phyloP scores from a whole-genome alignment of 2,329 filamentous ascomycete species.

The Blumeria hordei region DNA sequence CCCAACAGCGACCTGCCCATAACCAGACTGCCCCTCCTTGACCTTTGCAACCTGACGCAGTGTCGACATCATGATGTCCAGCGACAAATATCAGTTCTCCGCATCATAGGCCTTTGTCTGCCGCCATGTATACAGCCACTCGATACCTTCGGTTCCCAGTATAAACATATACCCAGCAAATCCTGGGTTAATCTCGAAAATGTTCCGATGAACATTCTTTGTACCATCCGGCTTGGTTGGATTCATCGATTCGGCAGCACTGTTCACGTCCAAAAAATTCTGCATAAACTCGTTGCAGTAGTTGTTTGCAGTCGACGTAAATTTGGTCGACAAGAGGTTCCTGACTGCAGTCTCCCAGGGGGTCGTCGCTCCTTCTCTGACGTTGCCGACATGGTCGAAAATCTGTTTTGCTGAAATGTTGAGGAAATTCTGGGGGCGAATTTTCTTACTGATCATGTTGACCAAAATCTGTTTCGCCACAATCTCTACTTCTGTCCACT shows the following conservation, averaged over 20 bases:
- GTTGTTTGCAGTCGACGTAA: neutral
- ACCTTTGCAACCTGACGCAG: neutral
- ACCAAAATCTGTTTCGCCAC: neutral
- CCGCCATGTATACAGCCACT: too few species aligned
- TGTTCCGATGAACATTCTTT: neutral
- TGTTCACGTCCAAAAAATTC: neutral
- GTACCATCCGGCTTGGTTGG: neutral
- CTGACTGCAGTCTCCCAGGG: neutral
- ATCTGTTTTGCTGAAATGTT: neutral
- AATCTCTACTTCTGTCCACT: neutral
- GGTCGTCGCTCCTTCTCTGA: neutral
- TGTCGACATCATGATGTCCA: neutral
- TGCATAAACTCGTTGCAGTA: neutral
- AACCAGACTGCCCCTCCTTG: neutral
- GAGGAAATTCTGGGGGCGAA: neutral
- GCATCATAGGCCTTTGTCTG: neutral
- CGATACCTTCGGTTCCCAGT: too few species aligned
- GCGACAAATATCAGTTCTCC: neutral
- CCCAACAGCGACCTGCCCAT: neutral
- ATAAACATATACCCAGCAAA: neutral
- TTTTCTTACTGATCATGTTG: neutral
- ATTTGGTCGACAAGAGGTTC: neutral
- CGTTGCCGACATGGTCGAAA: neutral
- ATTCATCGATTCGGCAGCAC: neutral
- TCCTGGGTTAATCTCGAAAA: neutral